Evolutionary conservation across 495 filamentous ascomycete species (phyloP).

Genomic region (Penicillium bovifimosum): DNA sequence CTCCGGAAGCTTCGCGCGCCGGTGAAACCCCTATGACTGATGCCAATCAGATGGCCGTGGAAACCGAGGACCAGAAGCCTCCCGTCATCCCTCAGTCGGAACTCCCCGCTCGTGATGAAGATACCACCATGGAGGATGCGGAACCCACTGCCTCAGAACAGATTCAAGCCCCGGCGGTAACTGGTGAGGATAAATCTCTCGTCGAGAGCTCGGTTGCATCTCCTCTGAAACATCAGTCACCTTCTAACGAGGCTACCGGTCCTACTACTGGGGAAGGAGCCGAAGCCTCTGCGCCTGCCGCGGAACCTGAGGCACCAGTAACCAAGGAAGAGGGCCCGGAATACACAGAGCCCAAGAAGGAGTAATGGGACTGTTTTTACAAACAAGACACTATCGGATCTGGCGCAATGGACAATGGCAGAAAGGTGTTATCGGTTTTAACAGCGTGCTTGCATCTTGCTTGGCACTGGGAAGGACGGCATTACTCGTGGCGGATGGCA

Average conservation of each 20-base stretch:
- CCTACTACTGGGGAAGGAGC: slow-evolving; percentile 10
- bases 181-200: slow-evolving; percentile 16
- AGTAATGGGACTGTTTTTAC: slow-evolving; percentile 18
- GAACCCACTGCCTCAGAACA: slow-evolving; percentile 22
- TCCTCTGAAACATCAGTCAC: slow-evolving; percentile 16
- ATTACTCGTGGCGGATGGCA: slow-evolving; percentile 8
- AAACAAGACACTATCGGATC: slow-evolving; percentile 19
- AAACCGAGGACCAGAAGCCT: slow-evolving; percentile 33
- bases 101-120: slow-evolving; percentile 52
- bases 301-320: slow-evolving; percentile 14
- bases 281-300: slow-evolving; percentile 15
- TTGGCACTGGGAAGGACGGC: slow-evolving; percentile 18
- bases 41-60: slow-evolving; percentile 35
- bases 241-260: slow-evolving; percentile 20
- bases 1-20: slow-evolving; percentile 22
- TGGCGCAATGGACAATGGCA: slow-evolving; percentile 41
- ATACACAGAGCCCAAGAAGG: slow-evolving; percentile 29
- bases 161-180: slow-evolving; percentile 13
- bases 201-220: slow-evolving; percentile 15
- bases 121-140: slow-evolving; percentile 61
- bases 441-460: slow-evolving; percentile 22
- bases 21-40: slow-evolving; percentile 37
- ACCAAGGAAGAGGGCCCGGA: slow-evolving; percentile 22
- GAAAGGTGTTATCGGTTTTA: slow-evolving; percentile 39
- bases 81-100: slow-evolving; percentile 38